Base-by-base conservation (phyloP, 2,329 filamentous ascomycete species). In the Cladosporium sp. region DNA sequence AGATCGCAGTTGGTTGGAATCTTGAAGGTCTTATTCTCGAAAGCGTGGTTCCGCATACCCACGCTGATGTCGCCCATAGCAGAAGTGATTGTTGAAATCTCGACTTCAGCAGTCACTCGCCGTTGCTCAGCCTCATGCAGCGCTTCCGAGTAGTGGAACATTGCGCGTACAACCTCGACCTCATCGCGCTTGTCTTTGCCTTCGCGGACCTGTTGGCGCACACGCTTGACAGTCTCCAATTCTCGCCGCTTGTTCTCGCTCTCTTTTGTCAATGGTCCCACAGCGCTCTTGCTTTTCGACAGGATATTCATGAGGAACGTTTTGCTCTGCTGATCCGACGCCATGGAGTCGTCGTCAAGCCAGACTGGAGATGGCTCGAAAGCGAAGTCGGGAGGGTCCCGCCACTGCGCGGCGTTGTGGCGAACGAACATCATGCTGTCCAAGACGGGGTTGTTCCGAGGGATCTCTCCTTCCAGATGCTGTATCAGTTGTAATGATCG, bases 11-110 rank as follows among this genome's bases (percentile, higher is more conserved):
- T 98, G 5, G 95, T 99, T 0, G 96, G 96, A 67, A 99, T 97
- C 78, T 98, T 98, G 84, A 98, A 99, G 0, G 95, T 98, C 75
- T 98, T 93, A n/a, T 92, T 89, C 79, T 96, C 97, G 85, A 99
- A 99, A 74, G 96, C 95, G 82, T 99, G 95, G 74, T 93, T 97
- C 77, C 92, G 92, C 12, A 93, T 93, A 21, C 94, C 94, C 23
- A 97, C 83, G 1, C 93, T 97, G 64, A 99, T 86, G 76, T 99
- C 95, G 40, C 95, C 95, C 2, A 97, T 94, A 0, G 89, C 91
- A 11, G 89, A 84, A n/a, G 92, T 94, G 74, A 99, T 96, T 2
- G 93, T 97, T 1, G 91, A 90, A 10, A 93, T 93, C 79, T 99
- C 95, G 18, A 97, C 90, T 78, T 98, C 95, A 40, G 92, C 92